Base-by-base conservation (phyloP, 1,139 yeast species). In the Blastobotrys raffinosifermentans region DNA sequence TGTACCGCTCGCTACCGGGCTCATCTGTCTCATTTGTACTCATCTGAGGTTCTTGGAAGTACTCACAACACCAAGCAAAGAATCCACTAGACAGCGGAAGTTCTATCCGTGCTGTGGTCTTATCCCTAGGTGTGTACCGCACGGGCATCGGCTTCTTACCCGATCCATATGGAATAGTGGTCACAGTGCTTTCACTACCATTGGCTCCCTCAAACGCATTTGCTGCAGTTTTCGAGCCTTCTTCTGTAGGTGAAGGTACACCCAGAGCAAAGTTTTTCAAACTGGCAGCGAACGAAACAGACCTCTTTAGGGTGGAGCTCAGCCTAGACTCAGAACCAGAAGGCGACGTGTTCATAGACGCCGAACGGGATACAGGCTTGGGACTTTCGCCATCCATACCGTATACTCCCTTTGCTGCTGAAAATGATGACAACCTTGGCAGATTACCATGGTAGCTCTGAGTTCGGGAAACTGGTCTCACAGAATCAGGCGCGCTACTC, bases 11-110 rank as follows among this genome's bases (percentile, higher is more conserved):
- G 40, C 95, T 84, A 0, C 97, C 98, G 0, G 96, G 94, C 55
- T 89, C 96, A 50, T 91, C 97, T 14, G 78, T 67, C 53, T 91
- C 97, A 41, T 77, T 75, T 46, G 77, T 79, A 13, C 86, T 78
- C 82, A 91, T 83, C 56, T 91, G 97, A 0, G 99, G 97, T 55
- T 89, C 97, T 54, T 89, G 96, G 63, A 89, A 91, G 55, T 87
- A 89, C 56, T 91, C 98, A 46, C 84, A 70, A 53, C 91, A 77
- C 67, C 87, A 91, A 40, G 85, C 94, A 48, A 89, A 79, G 55
- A 91, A 89, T 3, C 80, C 80, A 15, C 94, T 81, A 11, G 70
- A 69, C 17, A 80, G 61, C 0, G 94, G 89, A 33, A 65, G 39
- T 5, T 43, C 43, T 20, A 46, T 47, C 31, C 41, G 43, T 31